Conservation (phyloP, 2,329 filamentous ascomycete genomes). For the Paecilomyces niveus region DNA sequence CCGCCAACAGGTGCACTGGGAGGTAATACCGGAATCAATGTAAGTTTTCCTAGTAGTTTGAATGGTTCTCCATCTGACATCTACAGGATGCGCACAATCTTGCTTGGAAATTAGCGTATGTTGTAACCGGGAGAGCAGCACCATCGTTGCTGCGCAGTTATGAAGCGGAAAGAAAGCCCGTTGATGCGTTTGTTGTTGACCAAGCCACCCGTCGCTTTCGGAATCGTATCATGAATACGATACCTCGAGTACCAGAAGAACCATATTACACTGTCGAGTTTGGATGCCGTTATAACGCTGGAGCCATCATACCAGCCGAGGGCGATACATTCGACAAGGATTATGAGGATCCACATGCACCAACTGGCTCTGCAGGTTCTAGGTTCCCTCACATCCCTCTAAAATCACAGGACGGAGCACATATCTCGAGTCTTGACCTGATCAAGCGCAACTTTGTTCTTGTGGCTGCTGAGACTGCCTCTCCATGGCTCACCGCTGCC, state of each 20-base stretch:
- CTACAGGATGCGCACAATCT: background rate
- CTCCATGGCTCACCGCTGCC: background rate
- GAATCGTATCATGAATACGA: background rate
- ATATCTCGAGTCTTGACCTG: background rate
- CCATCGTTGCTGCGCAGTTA: background rate
- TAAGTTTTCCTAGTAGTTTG: background rate
- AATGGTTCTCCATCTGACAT: background rate
- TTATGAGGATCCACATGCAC: background rate
- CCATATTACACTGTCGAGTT: background rate
- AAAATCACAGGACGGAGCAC: background rate
- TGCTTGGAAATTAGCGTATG: background rate
- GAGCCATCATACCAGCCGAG: background rate
- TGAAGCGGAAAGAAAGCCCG: background rate
- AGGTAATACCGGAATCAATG: background rate
- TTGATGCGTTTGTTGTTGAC: background rate
- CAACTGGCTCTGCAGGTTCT: background rate
- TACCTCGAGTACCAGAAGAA: background rate
- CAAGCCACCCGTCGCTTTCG: background rate
- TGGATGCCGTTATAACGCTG: background rate
- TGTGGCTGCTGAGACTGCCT: background rate
- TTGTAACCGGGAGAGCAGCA: background rate
- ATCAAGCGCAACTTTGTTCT: background rate
- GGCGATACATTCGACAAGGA: background rate
- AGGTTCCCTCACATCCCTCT: background rate
- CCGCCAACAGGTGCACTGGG: background rate